phyloP scores from a whole-genome alignment of 257 asterid genomes.

The Linaria vulgaris region DNA sequence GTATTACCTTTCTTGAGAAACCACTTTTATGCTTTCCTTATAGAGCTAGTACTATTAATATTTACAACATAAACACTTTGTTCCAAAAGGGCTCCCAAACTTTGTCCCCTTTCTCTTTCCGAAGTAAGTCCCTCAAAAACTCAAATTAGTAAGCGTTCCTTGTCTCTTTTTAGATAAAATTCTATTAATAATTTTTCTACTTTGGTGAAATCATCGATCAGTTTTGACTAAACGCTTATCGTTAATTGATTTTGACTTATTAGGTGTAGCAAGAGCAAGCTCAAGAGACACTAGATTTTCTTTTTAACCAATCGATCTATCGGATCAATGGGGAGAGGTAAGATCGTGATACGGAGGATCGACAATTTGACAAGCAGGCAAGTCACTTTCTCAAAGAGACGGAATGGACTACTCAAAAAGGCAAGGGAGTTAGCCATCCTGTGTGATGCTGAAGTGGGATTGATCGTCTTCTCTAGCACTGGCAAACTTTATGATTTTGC shows the following conservation, averaged over 20 bases:
- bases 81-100: conserved; percentile 23
- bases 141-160: conserved; percentile 43
- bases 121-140: conserved; percentile 24
- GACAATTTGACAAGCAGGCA: conserved; percentile 52
- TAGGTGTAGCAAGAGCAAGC: neutral
- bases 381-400: conserved; percentile 51
- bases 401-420: conserved; percentile 52
- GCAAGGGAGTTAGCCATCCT: conserved; percentile 49
- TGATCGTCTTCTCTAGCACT: conserved; percentile 49
- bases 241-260: neutral
- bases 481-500: conserved; percentile 49
- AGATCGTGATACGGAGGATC: conserved; percentile 48
- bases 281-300: conserved; percentile 19
- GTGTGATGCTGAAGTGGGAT: conserved; percentile 56
- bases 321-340: conserved; percentile 45
- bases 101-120: conserved; percentile 19
- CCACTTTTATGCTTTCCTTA: conserved; percentile 26
- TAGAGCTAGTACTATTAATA: conserved; percentile 6
- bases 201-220: conserved; percentile 8
- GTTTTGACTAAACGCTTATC: neutral
- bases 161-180: neutral
- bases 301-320: neutral
- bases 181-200: conserved; percentile 4
- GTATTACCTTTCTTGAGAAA: conserved; percentile 26
- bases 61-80: conserved; percentile 15